A percentile compares a stretch with the other conserved stretches of the same genome.
Evolutionary conservation across 2,329 filamentous ascomycete species (phyloP).

Genomic region (Pseudogymnoascus sp.): DNA sequence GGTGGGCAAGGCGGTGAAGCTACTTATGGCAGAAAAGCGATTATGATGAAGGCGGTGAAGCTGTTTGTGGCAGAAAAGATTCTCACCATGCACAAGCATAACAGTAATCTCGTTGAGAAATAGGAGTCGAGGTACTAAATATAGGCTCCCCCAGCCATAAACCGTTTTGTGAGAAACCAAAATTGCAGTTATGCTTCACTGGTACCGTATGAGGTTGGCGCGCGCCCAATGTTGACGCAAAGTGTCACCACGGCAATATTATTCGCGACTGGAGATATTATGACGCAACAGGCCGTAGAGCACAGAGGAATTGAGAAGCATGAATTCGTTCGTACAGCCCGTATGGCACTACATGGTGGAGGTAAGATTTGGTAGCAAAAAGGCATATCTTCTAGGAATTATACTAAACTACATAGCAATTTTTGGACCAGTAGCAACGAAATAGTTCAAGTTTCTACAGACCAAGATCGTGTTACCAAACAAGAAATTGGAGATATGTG

Average conservation of each 20-base stretch:
- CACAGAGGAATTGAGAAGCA: conserved; percentile 69
- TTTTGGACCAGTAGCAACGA: conserved; percentile 63
- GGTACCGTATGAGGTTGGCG: conserved; percentile 71
- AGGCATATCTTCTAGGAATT: neutral
- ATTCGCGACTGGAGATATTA: conserved; percentile 83
- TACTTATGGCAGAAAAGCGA: neutral
- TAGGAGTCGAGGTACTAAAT: neutral
- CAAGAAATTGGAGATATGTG: conserved; percentile 50
- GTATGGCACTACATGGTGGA: conserved; percentile 75
- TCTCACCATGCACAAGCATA: neutral
- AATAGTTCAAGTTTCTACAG: conserved; percentile 61
- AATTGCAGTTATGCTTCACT: neutral
- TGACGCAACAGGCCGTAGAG: conserved; percentile 88
- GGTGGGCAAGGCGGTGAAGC: neutral
- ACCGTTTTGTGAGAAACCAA: neutral
- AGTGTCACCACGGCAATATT: conserved; percentile 83
- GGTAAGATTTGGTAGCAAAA: conserved; percentile 38
- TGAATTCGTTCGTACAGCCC: conserved; percentile 59
- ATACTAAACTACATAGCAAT: conserved; percentile 36
- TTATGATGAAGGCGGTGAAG: neutral
- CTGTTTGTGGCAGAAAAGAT: neutral
- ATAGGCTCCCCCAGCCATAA: neutral
- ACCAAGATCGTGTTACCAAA: conserved; percentile 47
- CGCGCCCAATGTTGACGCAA: conserved; percentile 80
- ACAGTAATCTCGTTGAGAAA: neutral